Base-by-base conservation (phyloP, 148 eudicot genomes). In the Spergularia bocconei region DNA sequence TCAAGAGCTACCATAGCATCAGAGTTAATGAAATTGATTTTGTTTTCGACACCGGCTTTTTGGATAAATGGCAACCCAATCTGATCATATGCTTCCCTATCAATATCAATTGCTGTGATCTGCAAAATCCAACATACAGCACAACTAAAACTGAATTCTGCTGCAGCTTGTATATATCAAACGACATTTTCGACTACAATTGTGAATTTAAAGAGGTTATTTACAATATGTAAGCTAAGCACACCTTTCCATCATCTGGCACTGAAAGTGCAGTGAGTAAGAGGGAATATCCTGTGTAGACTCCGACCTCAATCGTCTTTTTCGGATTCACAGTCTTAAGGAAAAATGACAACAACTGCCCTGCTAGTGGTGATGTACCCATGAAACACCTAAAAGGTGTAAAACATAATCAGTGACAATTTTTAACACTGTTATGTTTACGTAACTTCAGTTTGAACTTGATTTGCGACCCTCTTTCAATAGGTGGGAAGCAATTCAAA, bases 211-310 rank as follows among this genome's bases (percentile, higher is more conserved):
- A 29, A 23, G 25, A 23, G 25, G 25, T 23, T 23, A 23, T 23
- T 2, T 2, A 1, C 53, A 55, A 9, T 6, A 9, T 6, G 13
- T 11, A 5, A 7, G 2, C 48, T 9, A 55, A 2, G 11, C 13
- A 13, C 48, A 80, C 86, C 85, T 84, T 75, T 19, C 82, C 87
- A 57, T 88, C 85, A 60, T 79, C 75, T 48, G 85, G 86, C 72
- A 83, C 77, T 1, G 82, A 53, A 13, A 79, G 86, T n/a, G 88
- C 88, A 59, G 90, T 85, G 14, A 79, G 78, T 39, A 87, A 82
- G 56, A 85, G 87, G 11, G 86, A 87, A 16, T 84, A 84, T 66
- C 86, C 86, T 6, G 84, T 81, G 57, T 59, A 84, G 2, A 84
- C 86, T 20, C 86, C 82, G 25, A 84, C 80, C 75, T 83, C 90